Evolutionary conservation across 805 yeast species (phyloP), one percentile per base, ranked within the genome.

Genomic region (Pichia sporocuriosa): DNA sequence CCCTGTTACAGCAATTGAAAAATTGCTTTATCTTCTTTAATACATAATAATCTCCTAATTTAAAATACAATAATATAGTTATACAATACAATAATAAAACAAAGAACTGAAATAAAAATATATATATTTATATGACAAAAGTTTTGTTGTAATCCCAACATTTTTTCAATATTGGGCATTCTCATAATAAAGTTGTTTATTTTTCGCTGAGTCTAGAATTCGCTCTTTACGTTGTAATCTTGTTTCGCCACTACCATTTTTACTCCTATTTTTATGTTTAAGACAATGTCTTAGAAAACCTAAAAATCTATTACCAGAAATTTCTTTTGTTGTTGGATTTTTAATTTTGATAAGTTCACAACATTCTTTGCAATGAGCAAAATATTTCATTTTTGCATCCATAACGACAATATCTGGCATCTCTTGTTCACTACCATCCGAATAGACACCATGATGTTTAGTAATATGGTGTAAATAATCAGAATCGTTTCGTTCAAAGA

Each of bases 381-480:
- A 48, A 38, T 53, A 50, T 26, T 50, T 46, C 2, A 9, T 10
- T 19, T 39, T 42, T 21, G 47, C 41, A 20, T 48, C 52, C 3
- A 36, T 38, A 13, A 58, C 57, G 16, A 53, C 44, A 4, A 40
- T 36, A 6, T 23, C 19, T 4, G 65, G 63, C 12, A 46, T 39
- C 4, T 56, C 54, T 46, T 57, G 52, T 29, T 47, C 52, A 35
- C 44, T 42, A 10, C 63, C 63, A 29, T 53, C 55, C 3, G 63
- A 55, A 40, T 51, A 56, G 15, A 59, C 55, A 7, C 62, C 63
- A 38, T 60, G 65, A 20, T 56, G 56, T 37, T 59, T 60, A 4
- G 62, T 58, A 21, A 60, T 55, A 43, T 60, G 65, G 28, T 60
- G 65, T 17, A 60, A 45, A 39, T 60, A 60, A 30, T 51, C 53